Evolutionary conservation across 495 filamentous ascomycete genomes (phyloP), one percentile per base, ranked within the genome.

Genomic region (Apiosordaria backusii): DNA sequence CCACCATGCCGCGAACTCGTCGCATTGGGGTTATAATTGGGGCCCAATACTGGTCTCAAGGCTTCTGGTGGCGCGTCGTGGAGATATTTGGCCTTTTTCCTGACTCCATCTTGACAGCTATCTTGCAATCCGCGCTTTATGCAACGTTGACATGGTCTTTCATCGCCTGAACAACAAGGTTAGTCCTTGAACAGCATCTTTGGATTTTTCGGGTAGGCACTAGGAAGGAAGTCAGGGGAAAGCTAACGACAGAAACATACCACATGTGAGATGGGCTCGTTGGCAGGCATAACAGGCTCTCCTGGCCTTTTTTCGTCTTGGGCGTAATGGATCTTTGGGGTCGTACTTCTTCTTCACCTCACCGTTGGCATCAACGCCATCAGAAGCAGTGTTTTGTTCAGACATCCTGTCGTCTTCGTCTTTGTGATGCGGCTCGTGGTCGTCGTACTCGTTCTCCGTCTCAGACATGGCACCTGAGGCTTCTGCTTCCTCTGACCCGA

Each of bases 11-110:
- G 65, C 67, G 76, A 70, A 4, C 76, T 60, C 16, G 74, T 69
- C 15, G 75, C 72, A 52, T 75, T 80, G 52, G 80, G 83, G 61
- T 83, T 84, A 67, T 80, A 85, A 62, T 79, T 85, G 1, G 83
- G 84, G 16, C 83, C 84, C 26, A 86, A 71, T 7, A 86, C 84
- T 2, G 83, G 83, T 55, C 84, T 74, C 27, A 86, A 68, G 13
- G 83, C 82, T 67, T 95, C 92, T 63, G 91, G 86, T 50, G 93
- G 92, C 25, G 94, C 92, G 81, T 97, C 95, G 78, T 97, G 93
- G 58, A 99, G 89, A 80, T 99, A 99, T 76, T 99, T 99, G 68
- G 95, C 95, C 83, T 98, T 99, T 79, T 99, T 98, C 66, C 95
- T 90, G 50, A 97, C 92, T 53, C 95, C 95, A 73, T 99, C 95